phyloP scores from a whole-genome alignment of 2,329 filamentous ascomycete species.

The Pseudomassariella vexata region DNA sequence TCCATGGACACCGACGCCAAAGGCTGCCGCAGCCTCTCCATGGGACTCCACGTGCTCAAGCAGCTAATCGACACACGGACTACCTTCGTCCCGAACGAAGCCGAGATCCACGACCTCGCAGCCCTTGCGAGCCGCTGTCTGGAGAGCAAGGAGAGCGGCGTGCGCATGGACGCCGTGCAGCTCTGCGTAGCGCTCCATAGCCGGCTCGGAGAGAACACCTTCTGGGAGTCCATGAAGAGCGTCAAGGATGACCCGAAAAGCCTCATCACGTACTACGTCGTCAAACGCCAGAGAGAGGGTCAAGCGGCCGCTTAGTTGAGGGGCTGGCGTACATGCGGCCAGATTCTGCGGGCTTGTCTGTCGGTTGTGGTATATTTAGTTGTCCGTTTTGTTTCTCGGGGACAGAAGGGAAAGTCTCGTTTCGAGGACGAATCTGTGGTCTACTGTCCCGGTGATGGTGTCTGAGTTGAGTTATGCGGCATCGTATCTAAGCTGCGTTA shows the following conservation, averaged over 20 bases:
- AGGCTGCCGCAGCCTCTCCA: slow-evolving; percentile 49
- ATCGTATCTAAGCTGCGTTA: no score
- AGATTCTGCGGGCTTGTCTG: no score
- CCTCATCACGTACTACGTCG: slow-evolving; percentile 76
- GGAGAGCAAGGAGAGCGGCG: slow-evolving; percentile 54
- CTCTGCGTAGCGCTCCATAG: slow-evolving; percentile 69
- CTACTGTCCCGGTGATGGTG: no score
- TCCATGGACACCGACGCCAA: slow-evolving; percentile 35
- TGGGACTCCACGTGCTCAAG: slow-evolving; percentile 59
- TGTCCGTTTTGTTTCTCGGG: no score
- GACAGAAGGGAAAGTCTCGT: no score
- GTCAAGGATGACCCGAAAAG: slow-evolving; percentile 70
- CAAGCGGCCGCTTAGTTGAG: slow-evolving; percentile 7
- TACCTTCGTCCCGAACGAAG: slow-evolving; percentile 42
- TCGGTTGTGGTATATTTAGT: no score
- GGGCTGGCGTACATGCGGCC: no score
- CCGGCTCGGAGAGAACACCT: slow-evolving; percentile 51
- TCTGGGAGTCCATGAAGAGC: slow-evolving; percentile 62
- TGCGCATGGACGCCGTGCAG: slow-evolving; percentile 71
- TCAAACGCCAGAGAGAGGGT: slow-evolving; percentile 58
- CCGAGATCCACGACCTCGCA: slow-evolving; percentile 46
- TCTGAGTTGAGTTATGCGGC: no score
- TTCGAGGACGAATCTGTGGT: no score
- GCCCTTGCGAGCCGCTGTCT: slow-evolving; percentile 50
- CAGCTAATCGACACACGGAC: slow-evolving; percentile 47